Evolutionary conservation across 140 eudicot species (phyloP), one percentile per base, ranked within the genome.

Genomic region (Cichorium intybus): DNA sequence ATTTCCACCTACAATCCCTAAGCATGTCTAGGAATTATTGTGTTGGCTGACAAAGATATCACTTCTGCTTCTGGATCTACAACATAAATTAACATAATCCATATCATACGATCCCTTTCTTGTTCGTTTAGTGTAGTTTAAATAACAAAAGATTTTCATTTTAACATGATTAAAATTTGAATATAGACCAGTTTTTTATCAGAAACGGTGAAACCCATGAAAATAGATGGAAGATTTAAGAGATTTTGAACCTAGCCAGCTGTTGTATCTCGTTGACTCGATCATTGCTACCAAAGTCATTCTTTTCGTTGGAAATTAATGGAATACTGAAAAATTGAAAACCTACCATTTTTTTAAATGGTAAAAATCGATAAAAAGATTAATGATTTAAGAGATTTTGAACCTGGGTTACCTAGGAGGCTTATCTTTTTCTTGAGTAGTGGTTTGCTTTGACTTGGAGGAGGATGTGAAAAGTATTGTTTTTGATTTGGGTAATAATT

Each of bases 371-470:
- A 22, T 5, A 26, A 41, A 5, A 23, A 21, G 31, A 21, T 28
- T 8, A 3, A 27, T 49, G 55, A 49, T 34, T 37, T 12, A 57
- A 24, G 56, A 59, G 53, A 64, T 21, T 57, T 43, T 7, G 52
- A 15, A 90, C 97, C 97, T 87, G 97, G 99, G 76, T 93, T 85
- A 64, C 99, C 99, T 31, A 97, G 99, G 64, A 85, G 93, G 69
- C 70, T 93, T 86, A 97, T 84, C 75, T 80, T 89, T 77, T 72
- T 93, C 95, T 89, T 93, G 66, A 51, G 60, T 33, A 68, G 72
- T 10, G 79, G 78, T 71, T 76, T 91, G 81, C 81, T 57, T 67
- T 79, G 86, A 78, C 48, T 45, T 21, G 78, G 81, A 26, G 73
- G 76, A 35, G 78, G 75, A 22, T 68, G 75, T 22, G 81, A 62